Evolutionary conservation across 2,329 filamentous ascomycete genomes (phyloP).

Genomic region (Fusarium subtropicale): DNA sequence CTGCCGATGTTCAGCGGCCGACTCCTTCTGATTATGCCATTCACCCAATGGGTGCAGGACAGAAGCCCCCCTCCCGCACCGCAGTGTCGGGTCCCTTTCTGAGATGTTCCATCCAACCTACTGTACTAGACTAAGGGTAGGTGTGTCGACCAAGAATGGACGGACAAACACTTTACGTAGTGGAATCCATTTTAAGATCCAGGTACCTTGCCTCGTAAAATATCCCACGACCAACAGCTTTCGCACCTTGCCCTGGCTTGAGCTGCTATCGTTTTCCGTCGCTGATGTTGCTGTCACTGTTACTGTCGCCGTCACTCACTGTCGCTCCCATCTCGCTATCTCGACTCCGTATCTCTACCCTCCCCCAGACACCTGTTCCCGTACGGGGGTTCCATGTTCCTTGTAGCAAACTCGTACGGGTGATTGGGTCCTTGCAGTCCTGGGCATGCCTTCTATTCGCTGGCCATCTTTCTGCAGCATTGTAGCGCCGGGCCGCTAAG

Average conservation of each 20-base stretch:
- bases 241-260: conserved; percentile 5
- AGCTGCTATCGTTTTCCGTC: conserved; percentile 12
- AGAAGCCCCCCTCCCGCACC: conserved; percentile 19
- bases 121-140: neutral
- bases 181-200: neutral
- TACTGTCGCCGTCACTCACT: neutral
- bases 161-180: neutral
- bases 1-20: conserved; percentile 31
- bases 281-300: neutral
- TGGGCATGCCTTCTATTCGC: conserved; percentile 38
- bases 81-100: conserved; percentile 24
- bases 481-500: conserved; percentile 43
- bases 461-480: conserved; percentile 34
- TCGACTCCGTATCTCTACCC: conserved; percentile 4
- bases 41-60: neutral
- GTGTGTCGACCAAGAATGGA: conserved; percentile 1
- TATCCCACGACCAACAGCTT: conserved; percentile 13
- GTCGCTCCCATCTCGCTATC: neutral
- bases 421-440: conserved; percentile 31
- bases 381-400: conserved; percentile 27
- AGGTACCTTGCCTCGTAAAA: neutral
- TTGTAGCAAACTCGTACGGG: conserved; percentile 40
- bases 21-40: conserved; percentile 9
- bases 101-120: neutral
- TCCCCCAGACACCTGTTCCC: conserved; percentile 27